These are phyloP conservation scores for Austroboletus eburneus DNA, from an alignment of 768 basidiomycete species.

Conservation along the genomic window DNA sequence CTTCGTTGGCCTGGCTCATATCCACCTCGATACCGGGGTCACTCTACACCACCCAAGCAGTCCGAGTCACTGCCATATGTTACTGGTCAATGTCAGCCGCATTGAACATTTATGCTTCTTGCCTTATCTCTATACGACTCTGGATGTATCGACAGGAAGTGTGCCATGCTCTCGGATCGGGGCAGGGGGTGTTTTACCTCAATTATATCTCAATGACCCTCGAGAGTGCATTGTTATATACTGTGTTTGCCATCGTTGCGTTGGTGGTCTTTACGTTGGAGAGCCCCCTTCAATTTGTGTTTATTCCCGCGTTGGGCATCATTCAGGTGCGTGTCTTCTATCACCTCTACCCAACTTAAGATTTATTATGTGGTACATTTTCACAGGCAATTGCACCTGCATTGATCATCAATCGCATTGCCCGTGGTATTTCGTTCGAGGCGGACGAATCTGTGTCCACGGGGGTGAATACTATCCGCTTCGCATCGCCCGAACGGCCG, in stretches of 20 bases:
- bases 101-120: slow-evolving; percentile 13
- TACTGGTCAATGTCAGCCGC: slow-evolving; percentile 14
- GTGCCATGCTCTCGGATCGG: slow-evolving; percentile 4
- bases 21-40: not conserved
- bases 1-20: not conserved
- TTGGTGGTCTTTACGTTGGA: slow-evolving; percentile 14
- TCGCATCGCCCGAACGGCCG: slow-evolving; percentile 12
- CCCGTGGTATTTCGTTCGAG: slow-evolving; percentile 15
- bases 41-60: not conserved
- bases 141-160: slow-evolving; percentile 17
- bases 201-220: slow-evolving; percentile 26
- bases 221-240: slow-evolving; percentile 21
- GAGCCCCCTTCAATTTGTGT: slow-evolving; percentile 21
- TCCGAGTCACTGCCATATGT: not conserved
- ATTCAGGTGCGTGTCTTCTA: not conserved
- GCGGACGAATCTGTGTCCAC: slow-evolving; percentile 5
- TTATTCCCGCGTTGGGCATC: slow-evolving; percentile 14
- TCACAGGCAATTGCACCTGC: slow-evolving; percentile 15
- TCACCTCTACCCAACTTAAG: not conserved
- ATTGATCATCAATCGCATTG: slow-evolving; percentile 22
- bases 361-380: not conserved
- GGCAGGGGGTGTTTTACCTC: slow-evolving; percentile 19
- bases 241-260: slow-evolving; percentile 8
- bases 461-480: slow-evolving; percentile 5
- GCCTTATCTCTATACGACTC: slow-evolving; percentile 13